Evolutionary conservation across 2,329 filamentous ascomycete genomes (phyloP), one percentile per base, ranked within the genome.

Genomic region (Corniculantispora saksenae): DNA sequence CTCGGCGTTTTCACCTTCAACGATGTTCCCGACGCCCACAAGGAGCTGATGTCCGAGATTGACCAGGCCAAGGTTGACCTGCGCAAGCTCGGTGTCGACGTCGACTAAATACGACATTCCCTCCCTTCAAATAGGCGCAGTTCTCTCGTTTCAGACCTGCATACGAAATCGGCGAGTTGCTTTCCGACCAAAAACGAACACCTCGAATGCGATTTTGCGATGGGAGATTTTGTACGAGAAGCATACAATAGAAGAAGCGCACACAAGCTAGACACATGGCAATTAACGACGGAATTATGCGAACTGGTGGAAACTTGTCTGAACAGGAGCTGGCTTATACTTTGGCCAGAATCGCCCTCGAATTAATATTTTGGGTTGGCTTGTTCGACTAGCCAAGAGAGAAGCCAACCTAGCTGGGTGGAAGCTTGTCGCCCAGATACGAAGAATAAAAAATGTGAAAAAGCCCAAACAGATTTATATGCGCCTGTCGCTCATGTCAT

Each of bases 1-100:
- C 91, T 89, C 82, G 95, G 95, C 69, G 92, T 99, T 72, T 84
- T 97, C 76, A 97, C 93, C 65, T 99, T 99, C 86, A 95, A 97
- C 83, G 94, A 98, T 79, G 93, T 96, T 57, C 94, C 94, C 63
- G 86, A 92, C 67, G 95, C 95, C 61, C 91, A 98, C 80, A 87
- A 89, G 76, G 94, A 97, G 80, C 82, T 99, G 72, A 93, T 95
- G 85, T 83, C 81, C 72, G 91, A 98, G 81, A 95, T 96, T 74
- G 85, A 92, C 68, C 71, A 89, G 77, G 92, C 92, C 68, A 90
- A 91, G 81, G 81, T 80, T 67, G 92, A 96, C 72, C 80, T 96
- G 76, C 86, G 86, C 74, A 83, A 83, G 66, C 86, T 90, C 76
- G 92, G 92, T 10, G 91, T 96, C 48, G 88, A 91, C 70, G 89